Conservation (phyloP, 768 basidiomycete species). For the Calocera viscosa region DNA sequence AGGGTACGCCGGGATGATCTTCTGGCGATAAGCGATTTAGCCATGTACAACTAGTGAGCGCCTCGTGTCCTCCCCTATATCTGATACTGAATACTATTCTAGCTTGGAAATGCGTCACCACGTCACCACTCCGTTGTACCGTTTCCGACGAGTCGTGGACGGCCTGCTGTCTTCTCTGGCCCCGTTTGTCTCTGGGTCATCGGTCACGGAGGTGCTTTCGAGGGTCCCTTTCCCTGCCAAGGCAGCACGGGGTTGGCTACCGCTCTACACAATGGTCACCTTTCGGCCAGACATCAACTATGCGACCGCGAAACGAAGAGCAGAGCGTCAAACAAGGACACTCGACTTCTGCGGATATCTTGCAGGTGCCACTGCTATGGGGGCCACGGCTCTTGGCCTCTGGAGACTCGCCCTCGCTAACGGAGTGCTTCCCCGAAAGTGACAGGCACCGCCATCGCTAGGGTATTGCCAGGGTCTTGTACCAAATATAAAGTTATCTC, state of each 20-base stretch:
- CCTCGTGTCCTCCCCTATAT: slow-evolving; percentile 12
- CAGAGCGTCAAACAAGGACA: slow-evolving; percentile 53
- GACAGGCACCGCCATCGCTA: slow-evolving; percentile 7
- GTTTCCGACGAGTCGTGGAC: slow-evolving; percentile 69
- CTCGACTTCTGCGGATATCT: slow-evolving; percentile 42
- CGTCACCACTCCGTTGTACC: slow-evolving; percentile 69
- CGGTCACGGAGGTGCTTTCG: slow-evolving; percentile 29
- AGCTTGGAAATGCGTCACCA: slow-evolving; percentile 92
- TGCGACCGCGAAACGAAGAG: slow-evolving; percentile 59
- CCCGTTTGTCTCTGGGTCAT: slow-evolving; percentile 35
- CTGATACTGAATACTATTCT: slow-evolving; percentile 17
- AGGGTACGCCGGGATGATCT: slow-evolving; percentile 75
- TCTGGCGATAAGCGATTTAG: slow-evolving; percentile 78
- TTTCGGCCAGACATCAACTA: slow-evolving; percentile 95
- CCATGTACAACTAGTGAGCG: slow-evolving; percentile 93
- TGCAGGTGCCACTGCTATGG: slow-evolving; percentile 20
- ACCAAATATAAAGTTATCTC: slow-evolving; percentile 3
- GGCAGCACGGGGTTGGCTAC: slow-evolving; percentile 65
- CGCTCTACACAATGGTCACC: slow-evolving; percentile 94
- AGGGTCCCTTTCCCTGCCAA: slow-evolving; percentile 46
- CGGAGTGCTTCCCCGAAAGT: background rate
- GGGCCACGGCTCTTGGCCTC: slow-evolving; percentile 34
- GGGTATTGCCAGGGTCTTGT: slow-evolving; percentile 3
- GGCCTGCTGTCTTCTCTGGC: slow-evolving; percentile 34
- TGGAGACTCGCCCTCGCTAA: slow-evolving; percentile 29